Conservation (phyloP, 805 yeast species). For the Debaryomyces castellii region DNA sequence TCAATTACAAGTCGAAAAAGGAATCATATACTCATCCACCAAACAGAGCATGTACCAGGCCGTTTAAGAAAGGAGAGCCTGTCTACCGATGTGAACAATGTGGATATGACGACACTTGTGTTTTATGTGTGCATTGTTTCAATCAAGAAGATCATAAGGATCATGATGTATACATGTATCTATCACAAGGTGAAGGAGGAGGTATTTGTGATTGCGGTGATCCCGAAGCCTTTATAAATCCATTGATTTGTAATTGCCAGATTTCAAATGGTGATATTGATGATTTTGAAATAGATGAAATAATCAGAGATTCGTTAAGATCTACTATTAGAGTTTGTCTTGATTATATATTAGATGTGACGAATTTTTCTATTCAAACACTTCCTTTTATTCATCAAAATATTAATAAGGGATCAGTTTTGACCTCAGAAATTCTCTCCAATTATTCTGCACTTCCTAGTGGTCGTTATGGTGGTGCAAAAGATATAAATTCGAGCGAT, state of each 20-base stretch:
- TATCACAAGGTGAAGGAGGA: constrained; percentile 47
- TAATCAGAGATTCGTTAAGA: constrained; percentile 13
- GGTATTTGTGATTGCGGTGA: constrained; percentile 81
- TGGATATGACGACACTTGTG: constrained; percentile 77
- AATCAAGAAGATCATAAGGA: constrained; percentile 64
- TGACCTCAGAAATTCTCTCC: constrained; percentile 27
- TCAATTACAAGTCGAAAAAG: constrained; percentile 7
- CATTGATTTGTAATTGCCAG: constrained; percentile 51
- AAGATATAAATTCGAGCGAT: constrained; percentile 31
- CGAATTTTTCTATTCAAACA: constrained; percentile 36
- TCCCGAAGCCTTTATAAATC: constrained; percentile 56
- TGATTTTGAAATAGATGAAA: neutral
- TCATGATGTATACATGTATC: constrained; percentile 60
- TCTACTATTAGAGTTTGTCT: constrained; percentile 33
- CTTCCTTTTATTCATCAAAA: constrained; percentile 38
- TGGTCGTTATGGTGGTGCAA: constrained; percentile 27
- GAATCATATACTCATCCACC: constrained; percentile 41
- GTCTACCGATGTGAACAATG: constrained; percentile 76
- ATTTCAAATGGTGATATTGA: neutral
- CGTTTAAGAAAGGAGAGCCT: constrained; percentile 60
- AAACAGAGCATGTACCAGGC: constrained; percentile 69
- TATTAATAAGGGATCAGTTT: constrained; percentile 21
- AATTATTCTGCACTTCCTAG: constrained; percentile 31
- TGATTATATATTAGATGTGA: constrained; percentile 45
- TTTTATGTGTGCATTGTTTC: constrained; percentile 71